Percentiles rank a stretch among this genome's conserved stretches.
Evolutionary conservation across 805 yeast species (phyloP).

Genomic region (Yarrowia keelungensis): DNA sequence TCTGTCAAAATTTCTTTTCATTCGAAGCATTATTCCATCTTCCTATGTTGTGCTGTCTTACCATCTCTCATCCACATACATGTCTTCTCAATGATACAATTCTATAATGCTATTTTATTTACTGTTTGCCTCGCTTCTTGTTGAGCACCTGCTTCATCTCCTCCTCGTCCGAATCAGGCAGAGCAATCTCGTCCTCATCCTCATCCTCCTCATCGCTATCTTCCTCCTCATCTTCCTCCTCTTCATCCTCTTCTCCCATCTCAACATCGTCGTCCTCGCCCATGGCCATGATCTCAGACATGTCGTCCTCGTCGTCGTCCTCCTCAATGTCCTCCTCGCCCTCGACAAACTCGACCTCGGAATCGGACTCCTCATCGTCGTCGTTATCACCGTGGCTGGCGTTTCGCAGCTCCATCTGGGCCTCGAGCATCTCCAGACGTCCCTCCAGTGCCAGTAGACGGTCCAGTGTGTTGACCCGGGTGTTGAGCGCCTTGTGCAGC

Average conservation of each 20-base stretch:
- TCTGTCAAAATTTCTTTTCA: too few relatives aligned
- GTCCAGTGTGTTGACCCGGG: slow-evolving; percentile 66
- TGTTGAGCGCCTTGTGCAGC: slow-evolving; percentile 63
- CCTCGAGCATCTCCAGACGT: slow-evolving; percentile 73
- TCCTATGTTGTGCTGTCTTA: too few relatives aligned
- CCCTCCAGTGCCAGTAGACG: slow-evolving; percentile 84
- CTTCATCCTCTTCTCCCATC: slow-evolving; percentile 51
- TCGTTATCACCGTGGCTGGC: slow-evolving; percentile 52
- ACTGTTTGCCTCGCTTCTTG: slow-evolving; percentile 37
- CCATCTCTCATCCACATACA: not conserved
- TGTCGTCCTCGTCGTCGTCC: slow-evolving; percentile 47
- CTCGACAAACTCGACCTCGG: slow-evolving; percentile 51
- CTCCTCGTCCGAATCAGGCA: slow-evolving; percentile 36
- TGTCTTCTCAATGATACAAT: slow-evolving; percentile 12
- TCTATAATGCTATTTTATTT: slow-evolving; percentile 37
- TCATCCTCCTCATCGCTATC: slow-evolving; percentile 49
- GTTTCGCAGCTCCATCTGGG: slow-evolving; percentile 75
- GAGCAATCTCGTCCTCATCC: slow-evolving; percentile 30
- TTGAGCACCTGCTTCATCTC: slow-evolving; percentile 33
- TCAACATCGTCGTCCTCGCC: slow-evolving; percentile 54
- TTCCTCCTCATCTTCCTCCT: slow-evolving; percentile 51
- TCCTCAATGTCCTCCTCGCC: slow-evolving; percentile 55
- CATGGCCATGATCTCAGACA: slow-evolving; percentile 53
- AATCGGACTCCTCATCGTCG: slow-evolving; percentile 47
- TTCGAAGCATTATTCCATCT: too few relatives aligned